These are phyloP conservation scores for Carpinus viminea DNA, from an alignment of 306 rosid species.

Conservation along the genomic window DNA sequence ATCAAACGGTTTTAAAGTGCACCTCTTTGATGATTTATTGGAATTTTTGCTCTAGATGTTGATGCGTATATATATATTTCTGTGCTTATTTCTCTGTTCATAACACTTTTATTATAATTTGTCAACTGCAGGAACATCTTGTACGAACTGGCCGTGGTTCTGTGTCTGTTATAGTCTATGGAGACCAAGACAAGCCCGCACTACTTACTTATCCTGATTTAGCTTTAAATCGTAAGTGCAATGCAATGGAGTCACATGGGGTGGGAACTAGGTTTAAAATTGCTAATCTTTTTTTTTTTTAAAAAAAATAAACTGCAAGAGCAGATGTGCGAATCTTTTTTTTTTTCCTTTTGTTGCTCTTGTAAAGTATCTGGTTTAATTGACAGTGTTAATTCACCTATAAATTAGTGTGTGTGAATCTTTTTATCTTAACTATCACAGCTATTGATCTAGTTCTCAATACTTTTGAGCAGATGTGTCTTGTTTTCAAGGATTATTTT, in stretches of 20 bases:
- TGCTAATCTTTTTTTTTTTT: too few relatives aligned
- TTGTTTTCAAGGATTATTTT: conserved; percentile 94
- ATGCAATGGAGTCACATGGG: conserved; percentile 10
- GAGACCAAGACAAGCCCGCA: conserved; percentile 88
- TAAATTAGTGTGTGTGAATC: not conserved
- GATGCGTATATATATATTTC: not conserved
- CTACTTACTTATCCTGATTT: conserved; percentile 88
- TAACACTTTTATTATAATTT: not conserved
- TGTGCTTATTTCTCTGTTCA: not conserved
- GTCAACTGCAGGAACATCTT: conserved; percentile 63
- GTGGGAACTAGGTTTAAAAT: not conserved
- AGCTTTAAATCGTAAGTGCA: conserved; percentile 74
- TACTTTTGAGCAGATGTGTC: conserved; percentile 67
- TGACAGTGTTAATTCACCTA: not conserved
- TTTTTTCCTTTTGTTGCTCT: not conserved
- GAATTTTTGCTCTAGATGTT: conserved; percentile 5
- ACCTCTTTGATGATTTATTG: conserved; percentile 8
- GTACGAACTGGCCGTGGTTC: conserved; percentile 82
- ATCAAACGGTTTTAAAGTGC: conserved; percentile 7
- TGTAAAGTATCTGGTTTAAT: conserved; percentile 1
- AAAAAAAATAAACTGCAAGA: too few relatives aligned
- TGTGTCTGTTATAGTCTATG: conserved; percentile 79
- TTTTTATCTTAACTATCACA: not conserved
- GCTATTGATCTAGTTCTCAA: conserved; percentile 1
- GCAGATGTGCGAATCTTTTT: too few relatives aligned